Percentiles rank a stretch among this genome's conserved stretches.
These are phyloP conservation scores for Reticulascus tulasneorum DNA, from an alignment of 2,329 filamentous ascomycete species.

Conservation along the genomic window DNA sequence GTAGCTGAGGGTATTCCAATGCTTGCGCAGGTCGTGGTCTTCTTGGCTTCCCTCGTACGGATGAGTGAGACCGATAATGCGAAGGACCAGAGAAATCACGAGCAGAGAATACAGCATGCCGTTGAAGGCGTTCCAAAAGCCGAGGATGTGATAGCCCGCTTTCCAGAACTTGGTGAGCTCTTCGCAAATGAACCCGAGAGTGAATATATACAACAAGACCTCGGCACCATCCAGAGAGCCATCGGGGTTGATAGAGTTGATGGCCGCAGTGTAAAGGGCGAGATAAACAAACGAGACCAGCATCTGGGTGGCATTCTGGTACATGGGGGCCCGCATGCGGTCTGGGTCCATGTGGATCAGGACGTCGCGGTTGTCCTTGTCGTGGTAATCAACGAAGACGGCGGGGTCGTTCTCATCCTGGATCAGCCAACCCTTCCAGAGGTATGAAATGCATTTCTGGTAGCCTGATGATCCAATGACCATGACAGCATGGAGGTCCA, in stretches of 20 bases:
- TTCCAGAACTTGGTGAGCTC: constrained; percentile 90
- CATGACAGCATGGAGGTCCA: constrained; percentile 83
- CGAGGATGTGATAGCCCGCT: constrained; percentile 83
- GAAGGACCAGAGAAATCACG: constrained; percentile 71
- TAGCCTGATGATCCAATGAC: constrained; percentile 93
- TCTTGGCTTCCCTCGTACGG: constrained; percentile 29
- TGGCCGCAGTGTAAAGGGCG: constrained; percentile 79
- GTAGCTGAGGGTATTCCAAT: constrained; percentile 80
- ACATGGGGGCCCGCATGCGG: constrained; percentile 85
- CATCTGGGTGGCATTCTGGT: constrained; percentile 88
- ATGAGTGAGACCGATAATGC: constrained; percentile 73
- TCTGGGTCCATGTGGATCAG: constrained; percentile 86
- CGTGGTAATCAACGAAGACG: constrained; percentile 83
- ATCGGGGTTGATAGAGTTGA: constrained; percentile 86
- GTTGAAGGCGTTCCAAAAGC: constrained; percentile 98
- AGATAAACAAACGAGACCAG: constrained; percentile 81
- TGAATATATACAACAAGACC: constrained; percentile 83
- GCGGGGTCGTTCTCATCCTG: constrained; percentile 89
- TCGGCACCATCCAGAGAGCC: constrained; percentile 85
- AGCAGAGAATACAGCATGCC: constrained; percentile 75
- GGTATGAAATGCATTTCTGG: constrained; percentile 87
- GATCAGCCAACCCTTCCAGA: constrained; percentile 96
- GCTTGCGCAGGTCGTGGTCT: constrained; percentile 45
- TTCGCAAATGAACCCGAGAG: constrained; percentile 84
- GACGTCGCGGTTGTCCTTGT: constrained; percentile 75